phyloP scores from a whole-genome alignment of 768 basidiomycete genomes.

The Mycena capillaripes region DNA sequence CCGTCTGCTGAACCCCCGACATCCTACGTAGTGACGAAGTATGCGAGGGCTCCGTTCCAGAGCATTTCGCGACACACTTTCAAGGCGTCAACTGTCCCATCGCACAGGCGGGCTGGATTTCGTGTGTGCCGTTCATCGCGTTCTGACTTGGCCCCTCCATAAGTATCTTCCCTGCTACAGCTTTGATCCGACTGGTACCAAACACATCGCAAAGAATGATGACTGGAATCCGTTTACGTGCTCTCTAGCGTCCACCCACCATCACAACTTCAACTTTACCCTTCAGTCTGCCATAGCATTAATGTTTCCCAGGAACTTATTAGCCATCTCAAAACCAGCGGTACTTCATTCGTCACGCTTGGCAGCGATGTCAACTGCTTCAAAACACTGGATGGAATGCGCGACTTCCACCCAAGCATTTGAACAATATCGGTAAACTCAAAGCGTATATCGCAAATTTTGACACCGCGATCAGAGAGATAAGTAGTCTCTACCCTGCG shows the following conservation, averaged over 20 bases:
- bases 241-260: not conserved
- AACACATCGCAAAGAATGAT: not conserved
- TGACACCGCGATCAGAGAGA: slow-evolving; percentile 9
- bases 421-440: not conserved
- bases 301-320: not conserved
- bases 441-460: not conserved
- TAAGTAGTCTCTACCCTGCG: not conserved
- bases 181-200: not conserved
- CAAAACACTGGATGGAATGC: slow-evolving; percentile 13
- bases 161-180: not conserved
- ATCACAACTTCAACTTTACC: not conserved
- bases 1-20: too few relatives aligned
- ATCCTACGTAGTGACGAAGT: too few relatives aligned
- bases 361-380: slow-evolving; percentile 4
- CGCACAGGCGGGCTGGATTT: slow-evolving; percentile 14
- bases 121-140: not conserved
- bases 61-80: not conserved
- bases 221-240: slow-evolving; percentile 5
- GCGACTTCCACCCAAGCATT: not conserved
- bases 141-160: not conserved
- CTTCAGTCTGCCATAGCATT: not conserved
- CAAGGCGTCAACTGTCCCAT: slow-evolving; percentile 6
- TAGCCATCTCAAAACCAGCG: not conserved
- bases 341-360: not conserved
- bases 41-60: too few relatives aligned